Evolutionary conservation across 2,329 filamentous ascomycete species (phyloP), one percentile per base, ranked within the genome.

Genomic region (Epichloe gansuensis): DNA sequence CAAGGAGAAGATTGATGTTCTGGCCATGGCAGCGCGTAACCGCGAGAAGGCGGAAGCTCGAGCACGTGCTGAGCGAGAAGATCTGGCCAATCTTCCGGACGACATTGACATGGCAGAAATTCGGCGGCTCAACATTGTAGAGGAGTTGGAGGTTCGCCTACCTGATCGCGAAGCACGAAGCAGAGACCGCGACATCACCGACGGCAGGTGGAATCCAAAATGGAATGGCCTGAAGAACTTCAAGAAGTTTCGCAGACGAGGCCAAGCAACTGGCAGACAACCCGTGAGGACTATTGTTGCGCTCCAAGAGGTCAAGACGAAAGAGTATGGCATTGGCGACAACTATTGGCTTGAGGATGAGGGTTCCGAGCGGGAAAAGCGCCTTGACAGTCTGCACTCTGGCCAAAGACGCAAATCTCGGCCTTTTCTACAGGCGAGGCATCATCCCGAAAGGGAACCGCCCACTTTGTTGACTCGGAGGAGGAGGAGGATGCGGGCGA

Each of bases 151-250:
- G 8, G 65, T 96, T 0, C 76, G 74, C 25, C 52, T 62, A 56
- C 58, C 62, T 61, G 62, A 60, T 50, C 56, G 61, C 52, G 53
- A 58, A 3, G 53, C 59, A 34, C 64, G 58, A 52, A 67, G 59
- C 55, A 58, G 61, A 56, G 80, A 83, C n/a, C 69, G 73, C 53
- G 75, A 78, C 21, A 65, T 75, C 45, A 72, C 69, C 1, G 72
- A 74, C 44, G 75, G 76, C 5, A 77, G 88, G 42, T 96, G 91
- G 91, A 81, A 96, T 58, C 82, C 88, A 1, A 77, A 76, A 41
- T 98, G 93, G 93, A 95, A 96, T 64, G 93, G 91, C 0, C 78
- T 91, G 44, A 91, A 89, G 68, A 97, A 98, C 63, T 98, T 95
- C 72, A 98, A 98, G 67, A 86, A 82, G 60, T 98, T 98, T 63